Percentiles rank a stretch among this genome's conserved stretches.
Evolutionary conservation across 306 rosid species (phyloP).

Genomic region (Castanopsis chinensis): DNA sequence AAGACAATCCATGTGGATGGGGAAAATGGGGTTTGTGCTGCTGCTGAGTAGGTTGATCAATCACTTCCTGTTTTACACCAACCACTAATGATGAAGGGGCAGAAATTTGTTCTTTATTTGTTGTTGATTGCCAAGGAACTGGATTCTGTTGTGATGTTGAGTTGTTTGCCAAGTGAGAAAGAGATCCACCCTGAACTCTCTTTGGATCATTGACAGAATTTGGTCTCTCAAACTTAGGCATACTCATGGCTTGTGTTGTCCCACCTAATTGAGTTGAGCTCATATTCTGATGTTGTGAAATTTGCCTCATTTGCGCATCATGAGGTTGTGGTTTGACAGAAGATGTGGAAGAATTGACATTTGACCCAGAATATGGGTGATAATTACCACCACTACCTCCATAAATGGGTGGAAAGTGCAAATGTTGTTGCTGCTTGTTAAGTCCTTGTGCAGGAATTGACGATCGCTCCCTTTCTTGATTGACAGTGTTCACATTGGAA

Average conservation of each 20-base stretch:
- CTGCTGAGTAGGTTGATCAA: constrained; percentile 65
- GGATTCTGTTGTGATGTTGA: constrained; percentile 51
- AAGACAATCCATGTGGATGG: constrained; percentile 58
- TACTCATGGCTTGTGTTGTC: constrained; percentile 44
- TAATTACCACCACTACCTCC: constrained; percentile 61
- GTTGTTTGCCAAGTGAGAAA: constrained; percentile 48
- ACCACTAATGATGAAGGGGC: constrained; percentile 46
- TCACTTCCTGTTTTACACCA: constrained; percentile 65
- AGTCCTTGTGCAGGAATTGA: constrained; percentile 58
- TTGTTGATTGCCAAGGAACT: constrained; percentile 62
- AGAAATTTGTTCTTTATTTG: constrained; percentile 55
- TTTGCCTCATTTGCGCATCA: constrained; percentile 70
- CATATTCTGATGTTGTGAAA: constrained; percentile 58
- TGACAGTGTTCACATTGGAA: constrained; percentile 43
- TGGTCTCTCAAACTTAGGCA: constrained; percentile 58
- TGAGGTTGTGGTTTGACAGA: constrained; percentile 60
- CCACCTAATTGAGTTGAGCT: constrained; percentile 58
- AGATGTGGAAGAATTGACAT: constrained; percentile 45
- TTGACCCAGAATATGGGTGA: constrained; percentile 60
- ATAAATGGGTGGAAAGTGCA: constrained; percentile 64
- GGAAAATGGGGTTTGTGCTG: constrained; percentile 54
- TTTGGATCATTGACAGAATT: constrained; percentile 55
- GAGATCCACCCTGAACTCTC: constrained; percentile 67
- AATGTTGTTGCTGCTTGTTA: constrained; percentile 61
- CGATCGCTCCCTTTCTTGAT: constrained; percentile 68